These are phyloP conservation scores for Kazachstania bromeliacearum DNA, from an alignment of 805 yeast species.

Conservation along the genomic window DNA sequence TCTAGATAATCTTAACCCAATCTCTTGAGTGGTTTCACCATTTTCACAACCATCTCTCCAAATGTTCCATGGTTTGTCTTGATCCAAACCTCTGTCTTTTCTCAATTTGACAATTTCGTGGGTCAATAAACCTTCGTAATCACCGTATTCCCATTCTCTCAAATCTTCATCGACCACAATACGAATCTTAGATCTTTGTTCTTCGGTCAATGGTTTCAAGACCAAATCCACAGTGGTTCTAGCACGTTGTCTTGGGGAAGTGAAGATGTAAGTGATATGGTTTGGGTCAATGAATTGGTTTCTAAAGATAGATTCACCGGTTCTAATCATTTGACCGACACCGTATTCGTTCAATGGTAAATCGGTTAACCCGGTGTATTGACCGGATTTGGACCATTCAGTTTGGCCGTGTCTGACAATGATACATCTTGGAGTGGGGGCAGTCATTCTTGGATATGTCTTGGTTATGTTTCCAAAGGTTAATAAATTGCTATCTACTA, in stretches of 20 bases:
- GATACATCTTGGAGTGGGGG: conserved; percentile 55
- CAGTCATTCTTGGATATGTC: conserved; percentile 1
- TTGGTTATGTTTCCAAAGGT: neutral
- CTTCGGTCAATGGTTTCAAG: conserved; percentile 39
- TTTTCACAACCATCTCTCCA: conserved; percentile 92
- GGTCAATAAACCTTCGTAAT: conserved; percentile 79
- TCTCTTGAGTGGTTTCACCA: conserved; percentile 65
- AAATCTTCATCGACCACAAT: conserved; percentile 54
- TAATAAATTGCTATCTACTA: too few species aligned
- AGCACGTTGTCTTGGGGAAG: conserved; percentile 80
- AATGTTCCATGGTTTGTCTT: conserved; percentile 56
- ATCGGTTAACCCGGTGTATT: conserved; percentile 82
- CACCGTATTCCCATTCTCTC: conserved; percentile 95
- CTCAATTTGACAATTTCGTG: conserved; percentile 56
- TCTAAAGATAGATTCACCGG: conserved; percentile 65
- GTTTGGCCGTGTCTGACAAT: conserved; percentile 85
- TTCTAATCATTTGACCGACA: conserved; percentile 59
- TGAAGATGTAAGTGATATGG: conserved; percentile 52
- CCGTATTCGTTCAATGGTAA: conserved; percentile 71
- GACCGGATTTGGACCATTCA: conserved; percentile 92
- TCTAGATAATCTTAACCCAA: conserved; percentile 62
- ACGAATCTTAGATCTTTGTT: conserved; percentile 35
- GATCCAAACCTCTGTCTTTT: conserved; percentile 45
- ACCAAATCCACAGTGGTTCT: conserved; percentile 61
- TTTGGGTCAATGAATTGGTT: conserved; percentile 54